Base-by-base conservation (phyloP, 2,329 filamentous ascomycete genomes). In the Colletotrichum siamense region DNA sequence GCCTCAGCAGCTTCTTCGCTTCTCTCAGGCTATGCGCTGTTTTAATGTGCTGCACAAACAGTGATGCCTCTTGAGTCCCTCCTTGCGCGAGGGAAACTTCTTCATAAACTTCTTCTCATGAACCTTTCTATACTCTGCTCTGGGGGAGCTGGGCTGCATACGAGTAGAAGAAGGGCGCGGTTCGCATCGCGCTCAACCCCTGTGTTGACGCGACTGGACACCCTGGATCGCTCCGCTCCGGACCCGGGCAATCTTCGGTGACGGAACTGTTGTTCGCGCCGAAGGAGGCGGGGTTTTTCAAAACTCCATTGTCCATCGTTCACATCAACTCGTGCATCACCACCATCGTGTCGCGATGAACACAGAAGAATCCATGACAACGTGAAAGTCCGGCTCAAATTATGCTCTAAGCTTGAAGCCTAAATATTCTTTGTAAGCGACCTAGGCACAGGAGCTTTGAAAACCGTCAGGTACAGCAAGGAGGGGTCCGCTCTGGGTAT, bases 1-100 rank as follows among this genome's bases (percentile, higher is more conserved):
- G 65, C 16, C 49, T 30, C 26, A 67, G 22, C n/a, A 57, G 28
- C 8, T 36, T 7, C n/a, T 3, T 10, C 13, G 8, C 44, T 24
- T 36, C 65, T 18, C 9, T 8, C 34, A 36, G 4, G 4, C 0
- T 0, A 26, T 13, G 6, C 24, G n/a, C 52, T 22, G 4, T 0
- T 57, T 57, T 3, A 0, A 0, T 24, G 24, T 6, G 2, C 13
- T n/a, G 3, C 39, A 12, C 5, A n/a, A 10, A 3, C 0, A 3
- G 18, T 6, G 0, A n/a, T 44, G 4, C 39, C 39, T n/a, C 39
- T 3, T 44, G 16, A n/a, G 3, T 0, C 2, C 9, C 39, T n/a
- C 1, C 16, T n/a, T 44, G 52, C 22, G 52, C 5, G 7, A 15
- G n/a, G 22, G 4, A 26, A 57, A 57, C 12, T 13, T 22, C 22